These are phyloP conservation scores for Kurtzmaniella natalensis DNA, from an alignment of 1,139 yeast genomes.

Conservation along the genomic window DNA sequence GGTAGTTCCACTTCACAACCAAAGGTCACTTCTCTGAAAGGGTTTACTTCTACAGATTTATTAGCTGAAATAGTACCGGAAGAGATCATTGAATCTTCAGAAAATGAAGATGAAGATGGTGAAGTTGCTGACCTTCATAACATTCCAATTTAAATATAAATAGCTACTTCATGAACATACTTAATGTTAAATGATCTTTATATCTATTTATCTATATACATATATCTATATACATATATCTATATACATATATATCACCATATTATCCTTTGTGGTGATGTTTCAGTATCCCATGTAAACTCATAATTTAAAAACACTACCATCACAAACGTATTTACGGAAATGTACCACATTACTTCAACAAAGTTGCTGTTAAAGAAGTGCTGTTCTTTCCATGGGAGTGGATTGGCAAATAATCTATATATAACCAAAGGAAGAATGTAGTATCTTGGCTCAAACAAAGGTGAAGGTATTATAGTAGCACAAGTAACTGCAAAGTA, in stretches of 20 bases:
- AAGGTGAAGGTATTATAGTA: slow-evolving; percentile 81
- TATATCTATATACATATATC: not conserved
- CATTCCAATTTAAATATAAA: slow-evolving; percentile 1
- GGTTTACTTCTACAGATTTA: not conserved
- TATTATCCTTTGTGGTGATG: slow-evolving; percentile 69
- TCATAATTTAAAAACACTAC: slow-evolving; percentile 56
- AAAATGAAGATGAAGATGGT: slow-evolving; percentile 6
- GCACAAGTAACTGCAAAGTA: slow-evolving; percentile 49
- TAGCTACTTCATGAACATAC: too few relatives aligned
- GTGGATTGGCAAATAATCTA: slow-evolving; percentile 54
- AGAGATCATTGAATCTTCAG: not conserved
- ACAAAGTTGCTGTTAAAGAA: slow-evolving; percentile 30
- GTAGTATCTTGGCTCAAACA: slow-evolving; percentile 91
- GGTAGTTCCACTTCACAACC: too few relatives aligned
- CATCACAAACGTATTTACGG: slow-evolving; percentile 51
- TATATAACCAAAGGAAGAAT: slow-evolving; percentile 76
- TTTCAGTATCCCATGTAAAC: slow-evolving; percentile 66
- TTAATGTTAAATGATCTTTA: not conserved
- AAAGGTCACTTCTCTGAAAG: not conserved
- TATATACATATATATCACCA: slow-evolving; percentile 46
- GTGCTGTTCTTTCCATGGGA: slow-evolving; percentile 21
- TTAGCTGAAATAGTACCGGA: not conserved
- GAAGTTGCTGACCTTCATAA: slow-evolving; percentile 5
- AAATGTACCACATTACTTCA: slow-evolving; percentile 61
- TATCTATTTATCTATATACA: slow-evolving; percentile 1